Evolutionary conservation across 2,329 filamentous ascomycete species (phyloP).

Genomic region (Neopestalotiopsis sp.): DNA sequence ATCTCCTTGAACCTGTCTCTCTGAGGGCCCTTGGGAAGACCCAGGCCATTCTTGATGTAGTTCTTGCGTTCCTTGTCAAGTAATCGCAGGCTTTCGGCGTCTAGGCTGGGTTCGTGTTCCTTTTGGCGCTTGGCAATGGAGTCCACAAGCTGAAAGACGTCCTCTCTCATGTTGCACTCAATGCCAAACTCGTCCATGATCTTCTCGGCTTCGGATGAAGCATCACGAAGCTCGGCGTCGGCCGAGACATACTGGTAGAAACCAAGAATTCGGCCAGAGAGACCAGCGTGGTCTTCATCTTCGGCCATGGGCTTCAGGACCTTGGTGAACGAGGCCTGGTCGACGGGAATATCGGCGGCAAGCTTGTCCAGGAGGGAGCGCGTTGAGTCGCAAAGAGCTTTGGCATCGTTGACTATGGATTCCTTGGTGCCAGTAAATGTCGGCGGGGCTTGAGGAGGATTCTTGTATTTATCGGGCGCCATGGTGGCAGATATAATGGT

Average conservation of each 20-base stretch:
- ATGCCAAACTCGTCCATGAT: conserved; percentile 79
- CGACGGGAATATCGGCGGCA: conserved; percentile 62
- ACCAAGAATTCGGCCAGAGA: conserved; percentile 70
- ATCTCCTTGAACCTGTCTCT: conserved; percentile 86
- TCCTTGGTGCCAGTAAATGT: conserved; percentile 76
- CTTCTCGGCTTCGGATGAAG: conserved; percentile 77
- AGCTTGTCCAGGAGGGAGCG: conserved; percentile 71
- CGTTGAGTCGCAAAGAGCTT: conserved; percentile 67
- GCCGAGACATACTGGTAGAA: conserved; percentile 84
- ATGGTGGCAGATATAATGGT: conserved; percentile 61
- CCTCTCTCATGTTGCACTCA: conserved; percentile 81
- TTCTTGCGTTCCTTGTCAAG: conserved; percentile 79
- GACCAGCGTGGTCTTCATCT: conserved; percentile 70
- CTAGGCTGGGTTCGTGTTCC: conserved; percentile 58
- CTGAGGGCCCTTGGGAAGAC: conserved; percentile 71
- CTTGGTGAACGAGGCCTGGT: conserved; percentile 59
- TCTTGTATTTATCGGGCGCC: conserved; percentile 71
- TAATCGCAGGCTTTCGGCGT: conserved; percentile 73
- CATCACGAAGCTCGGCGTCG: conserved; percentile 72
- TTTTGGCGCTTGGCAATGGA: conserved; percentile 63
- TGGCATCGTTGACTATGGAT: conserved; percentile 70
- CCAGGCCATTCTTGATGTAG: conserved; percentile 78
- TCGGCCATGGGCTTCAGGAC: conserved; percentile 71
- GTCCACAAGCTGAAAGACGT: conserved; percentile 73
- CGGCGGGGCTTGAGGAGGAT: conserved; percentile 78